Percentiles rank a stretch among this genome's conserved stretches.
Evolutionary conservation across 2,329 filamentous ascomycete species (phyloP).

Genomic region (Hypoxylon sp.): DNA sequence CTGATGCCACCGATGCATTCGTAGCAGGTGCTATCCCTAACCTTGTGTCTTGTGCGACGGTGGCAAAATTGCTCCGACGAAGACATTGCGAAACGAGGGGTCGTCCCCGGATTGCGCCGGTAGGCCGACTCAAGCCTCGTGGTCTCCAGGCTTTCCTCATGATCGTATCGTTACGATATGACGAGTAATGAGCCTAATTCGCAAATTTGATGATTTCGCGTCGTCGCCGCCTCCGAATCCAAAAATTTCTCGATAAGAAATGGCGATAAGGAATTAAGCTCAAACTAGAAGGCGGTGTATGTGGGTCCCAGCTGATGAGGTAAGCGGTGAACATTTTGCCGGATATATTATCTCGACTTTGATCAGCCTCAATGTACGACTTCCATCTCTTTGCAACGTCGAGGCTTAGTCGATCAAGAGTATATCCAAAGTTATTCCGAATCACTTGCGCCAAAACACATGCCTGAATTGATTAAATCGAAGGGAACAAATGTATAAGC

Average conservation of each 20-base stretch:
- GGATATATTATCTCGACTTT: conserved; percentile 30
- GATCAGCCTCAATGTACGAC: not conserved
- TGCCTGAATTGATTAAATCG: not conserved
- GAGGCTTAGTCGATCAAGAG: not conserved
- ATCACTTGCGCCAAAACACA: not conserved
- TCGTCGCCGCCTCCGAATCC: conserved; percentile 19
- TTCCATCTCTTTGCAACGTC: not conserved
- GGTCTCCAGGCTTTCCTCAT: conserved; percentile 55
- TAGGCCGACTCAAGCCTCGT: conserved; percentile 50
- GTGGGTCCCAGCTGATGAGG: not conserved
- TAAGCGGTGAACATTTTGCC: conserved; percentile 30
- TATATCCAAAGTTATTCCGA: not conserved
- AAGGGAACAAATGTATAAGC: too few relatives aligned
- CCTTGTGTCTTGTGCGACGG: conserved; percentile 54
- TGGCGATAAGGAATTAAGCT: conserved; percentile 36
- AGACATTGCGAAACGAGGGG: conserved; percentile 25
- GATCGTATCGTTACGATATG: conserved; percentile 22
- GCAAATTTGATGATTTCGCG: conserved; percentile 1
- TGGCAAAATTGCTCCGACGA: conserved; percentile 51
- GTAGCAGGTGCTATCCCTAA: conserved; percentile 37
- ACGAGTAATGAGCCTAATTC: conserved; percentile 1
- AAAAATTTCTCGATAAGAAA: conserved; percentile 43
- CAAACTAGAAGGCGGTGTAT: conserved; percentile 32
- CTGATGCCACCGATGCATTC: not conserved
- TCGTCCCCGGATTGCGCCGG: conserved; percentile 38